Base-by-base conservation (phyloP, 768 basidiomycete genomes). In the Termitomyces sp. region DNA sequence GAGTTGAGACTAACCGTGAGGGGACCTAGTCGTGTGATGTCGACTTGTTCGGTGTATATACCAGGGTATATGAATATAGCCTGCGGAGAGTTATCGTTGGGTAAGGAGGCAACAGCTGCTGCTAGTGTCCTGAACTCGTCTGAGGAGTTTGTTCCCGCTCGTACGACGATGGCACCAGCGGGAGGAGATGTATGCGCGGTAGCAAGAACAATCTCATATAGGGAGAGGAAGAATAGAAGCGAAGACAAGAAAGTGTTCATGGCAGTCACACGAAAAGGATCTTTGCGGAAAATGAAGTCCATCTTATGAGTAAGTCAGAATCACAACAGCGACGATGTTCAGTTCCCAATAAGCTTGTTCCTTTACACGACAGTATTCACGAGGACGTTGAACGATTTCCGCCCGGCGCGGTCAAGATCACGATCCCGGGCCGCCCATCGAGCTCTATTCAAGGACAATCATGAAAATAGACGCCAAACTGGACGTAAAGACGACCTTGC, bases 41-140 rank as follows among this genome's bases (percentile, higher is more conserved):
- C 72, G 6, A 81, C 74, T 60, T 80, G 80, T 52, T 77, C 81
- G 33, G 65, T 69, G 59, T 83, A 83, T 12, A 75, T 78, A 4
- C 81, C 81, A 6, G 80, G 79, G 63, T 71, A 83, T 32, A 83
- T 77, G 70, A 83, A 83, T 57, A 83, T 79, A 15, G 74, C 70
- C 18, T 69, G 70, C 3, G 70, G 66, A 12, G 76, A 75, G 51
- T 67, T 71, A 62, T 79, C 79, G 52, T 77, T 73, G 2, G 79
- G 78, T 11, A 82, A 70, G 4, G 78, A 70, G 38, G 69, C 70
- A 15, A 82, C 69, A 11, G 81, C 81, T 13, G 76, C 72, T 9
- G 70, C 66, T 18, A 82, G 58, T 13, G 75, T 79, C 7, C 69
- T 66, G 60, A 75, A 82, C 65, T 79, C 78, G 3, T 76, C 77